Base-by-base conservation (phyloP, 202 grass and related monocot genomes). In the Digitaria exilis region DNA sequence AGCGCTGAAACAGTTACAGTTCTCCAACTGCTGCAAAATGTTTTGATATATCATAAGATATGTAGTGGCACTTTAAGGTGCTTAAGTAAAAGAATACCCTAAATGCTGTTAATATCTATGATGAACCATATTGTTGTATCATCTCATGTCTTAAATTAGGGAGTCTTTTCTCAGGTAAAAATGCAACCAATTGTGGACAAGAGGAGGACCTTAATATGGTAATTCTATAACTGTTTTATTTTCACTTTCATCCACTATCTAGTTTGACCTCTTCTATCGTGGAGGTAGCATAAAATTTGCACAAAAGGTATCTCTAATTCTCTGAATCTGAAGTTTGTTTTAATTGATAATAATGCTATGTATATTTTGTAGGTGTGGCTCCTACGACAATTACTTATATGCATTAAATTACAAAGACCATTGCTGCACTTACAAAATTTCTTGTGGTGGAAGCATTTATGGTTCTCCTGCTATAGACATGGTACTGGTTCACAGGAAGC, bases 401-500 rank as follows among this genome's bases (percentile, higher is more conserved):
- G 95, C 92, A 21, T 86, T 98, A 67, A 91, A 93, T 88, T 94
- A 91, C 76, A 88, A 95, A 84, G 82, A 91, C 41, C 82, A 34
- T 82, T 80, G 77, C 57, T 98, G 90, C 19, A 15, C 81, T 68
- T 95, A 93, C 65, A 93, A 90, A 95, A 50, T 95, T 81, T 91
- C 80, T 74, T 98, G 95, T 87, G 95, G 95, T 78, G 95, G 95
- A 80, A 98, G 95, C 83, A 90, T 98, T 80, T 98, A 93, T 91
- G 90, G 92, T 83, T 98, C 95, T 49, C 95, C 95, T 69, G 79
- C 62, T 79, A 80, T 93, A 74, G 92, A 93, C 71, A 86, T 77
- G 85, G 80, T 93, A 72, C 73, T 25, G 6, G 22, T 80, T 75
- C 31, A 22, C 58, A 84, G 15, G 71, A 29, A 66, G 2, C 21